Conservation (phyloP, 805 yeast species). For the Cyberlindnera saturnus region DNA sequence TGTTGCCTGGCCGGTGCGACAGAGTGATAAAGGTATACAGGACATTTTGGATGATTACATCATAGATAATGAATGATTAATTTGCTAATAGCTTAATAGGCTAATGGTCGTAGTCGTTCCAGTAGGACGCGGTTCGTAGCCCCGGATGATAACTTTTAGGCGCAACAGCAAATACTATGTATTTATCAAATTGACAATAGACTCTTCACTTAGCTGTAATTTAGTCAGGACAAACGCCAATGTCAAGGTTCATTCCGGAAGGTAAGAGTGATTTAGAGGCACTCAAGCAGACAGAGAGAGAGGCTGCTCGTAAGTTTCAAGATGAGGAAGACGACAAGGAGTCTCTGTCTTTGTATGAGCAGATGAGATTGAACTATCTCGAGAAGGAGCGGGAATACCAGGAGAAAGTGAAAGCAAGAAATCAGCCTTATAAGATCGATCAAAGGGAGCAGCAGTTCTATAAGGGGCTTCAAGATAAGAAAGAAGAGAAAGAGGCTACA, state of each 20-base stretch:
- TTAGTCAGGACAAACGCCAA: not conserved
- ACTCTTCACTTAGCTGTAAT: not conserved
- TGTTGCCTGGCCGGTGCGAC: constrained; percentile 34
- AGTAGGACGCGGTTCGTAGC: too few species aligned
- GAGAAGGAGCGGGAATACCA: constrained; percentile 20
- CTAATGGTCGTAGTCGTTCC: too few species aligned
- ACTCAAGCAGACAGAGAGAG: constrained; percentile 13
- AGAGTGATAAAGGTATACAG: constrained; percentile 25
- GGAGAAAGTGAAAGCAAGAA: constrained; percentile 18
- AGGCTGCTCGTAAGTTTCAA: constrained; percentile 12
- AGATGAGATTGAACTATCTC: constrained; percentile 22
- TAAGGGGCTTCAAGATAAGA: constrained; percentile 7
- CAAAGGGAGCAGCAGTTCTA: constrained; percentile 19
- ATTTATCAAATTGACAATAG: constrained; percentile 11
- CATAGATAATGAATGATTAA: constrained; percentile 30
- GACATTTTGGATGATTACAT: constrained; percentile 43
- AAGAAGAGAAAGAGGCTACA: constrained; percentile 5
- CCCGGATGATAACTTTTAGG: too few species aligned
- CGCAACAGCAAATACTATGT: too few species aligned
- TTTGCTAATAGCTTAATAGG: too few species aligned
- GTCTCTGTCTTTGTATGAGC: constrained; percentile 21
- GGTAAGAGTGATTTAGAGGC: constrained; percentile 22
- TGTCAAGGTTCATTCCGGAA: constrained; percentile 25
- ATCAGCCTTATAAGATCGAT: constrained; percentile 16
- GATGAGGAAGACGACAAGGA: constrained; percentile 19